Percentiles rank a stretch among this genome's conserved stretches.
Conservation (phyloP, 2,329 filamentous ascomycete genomes). For the Colletotrichum brevisporum region DNA sequence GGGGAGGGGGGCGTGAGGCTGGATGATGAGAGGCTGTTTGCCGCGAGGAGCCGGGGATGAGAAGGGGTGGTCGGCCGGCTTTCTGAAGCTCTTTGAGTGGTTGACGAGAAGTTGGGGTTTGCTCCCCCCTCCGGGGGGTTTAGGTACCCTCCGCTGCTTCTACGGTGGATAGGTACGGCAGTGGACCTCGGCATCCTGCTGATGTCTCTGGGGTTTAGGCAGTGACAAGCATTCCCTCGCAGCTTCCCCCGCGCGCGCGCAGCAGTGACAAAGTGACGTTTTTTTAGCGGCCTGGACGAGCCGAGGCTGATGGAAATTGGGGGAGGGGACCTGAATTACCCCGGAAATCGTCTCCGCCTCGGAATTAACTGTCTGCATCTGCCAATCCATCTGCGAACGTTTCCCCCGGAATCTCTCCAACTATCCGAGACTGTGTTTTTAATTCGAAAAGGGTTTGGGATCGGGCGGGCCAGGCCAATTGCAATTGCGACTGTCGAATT, state of each 20-base stretch:
- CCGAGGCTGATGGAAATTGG: constrained; percentile 18
- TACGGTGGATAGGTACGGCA: not conserved
- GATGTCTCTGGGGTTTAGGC: not conserved
- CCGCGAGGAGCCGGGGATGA: constrained; percentile 2
- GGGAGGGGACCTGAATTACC: not conserved
- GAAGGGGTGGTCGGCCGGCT: not conserved
- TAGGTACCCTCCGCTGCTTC: not conserved
- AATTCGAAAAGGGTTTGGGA: too few relatives aligned
- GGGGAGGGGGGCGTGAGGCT: constrained; percentile 10
- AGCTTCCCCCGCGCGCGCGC: not conserved
- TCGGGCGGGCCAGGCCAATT: too few relatives aligned
- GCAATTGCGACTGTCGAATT: too few relatives aligned
- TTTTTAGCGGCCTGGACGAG: not conserved
- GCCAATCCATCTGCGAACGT: too few relatives aligned
- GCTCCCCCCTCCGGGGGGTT: too few relatives aligned
- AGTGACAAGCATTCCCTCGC: not conserved
- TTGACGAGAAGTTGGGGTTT: too few relatives aligned
- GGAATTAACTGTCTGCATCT: too few relatives aligned
- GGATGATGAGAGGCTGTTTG: constrained; percentile 1
- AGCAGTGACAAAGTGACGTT: constrained; percentile 5
- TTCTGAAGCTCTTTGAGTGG: too few relatives aligned
- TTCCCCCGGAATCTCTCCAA: too few relatives aligned
- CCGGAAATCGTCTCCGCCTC: not conserved
- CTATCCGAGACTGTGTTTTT: too few relatives aligned
- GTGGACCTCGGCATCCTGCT: constrained; percentile 42